These are phyloP conservation scores for Hydnomerulius pinastri DNA, from an alignment of 768 basidiomycete genomes.

Conservation along the genomic window DNA sequence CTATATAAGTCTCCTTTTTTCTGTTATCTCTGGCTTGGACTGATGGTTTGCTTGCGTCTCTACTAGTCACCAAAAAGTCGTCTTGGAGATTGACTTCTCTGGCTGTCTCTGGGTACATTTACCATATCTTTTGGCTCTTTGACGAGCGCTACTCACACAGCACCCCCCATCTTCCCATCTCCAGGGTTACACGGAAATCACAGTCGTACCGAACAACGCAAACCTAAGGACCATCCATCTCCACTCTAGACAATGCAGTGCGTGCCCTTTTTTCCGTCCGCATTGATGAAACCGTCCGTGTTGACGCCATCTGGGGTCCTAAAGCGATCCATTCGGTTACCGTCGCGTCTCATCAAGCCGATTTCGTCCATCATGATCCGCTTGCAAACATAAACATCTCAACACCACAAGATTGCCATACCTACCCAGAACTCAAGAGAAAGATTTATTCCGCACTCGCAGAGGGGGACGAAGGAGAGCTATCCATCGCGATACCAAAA, in stretches of 20 bases:
- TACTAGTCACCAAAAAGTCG: constrained; percentile 97
- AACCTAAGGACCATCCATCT: constrained; percentile 84
- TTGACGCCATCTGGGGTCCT: constrained; percentile 23
- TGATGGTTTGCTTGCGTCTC: constrained; percentile 54
- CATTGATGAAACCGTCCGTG: constrained; percentile 20
- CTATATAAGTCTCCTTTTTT: constrained; percentile 72
- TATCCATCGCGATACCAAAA: constrained; percentile 84
- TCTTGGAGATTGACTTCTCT: constrained; percentile 89
- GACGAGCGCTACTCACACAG: constrained; percentile 21
- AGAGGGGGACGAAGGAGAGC: constrained; percentile 92
- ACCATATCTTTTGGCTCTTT: constrained; percentile 23
- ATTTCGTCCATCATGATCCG: constrained; percentile 79
- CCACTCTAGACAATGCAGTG: constrained; percentile 87
- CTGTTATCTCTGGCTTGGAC: constrained; percentile 24
- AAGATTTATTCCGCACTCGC: constrained; percentile 87
- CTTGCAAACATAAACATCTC: constrained; percentile 65
- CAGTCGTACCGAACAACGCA: constrained; percentile 76
- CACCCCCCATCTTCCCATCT: constrained; percentile 8
- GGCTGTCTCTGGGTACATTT: constrained; percentile 78
- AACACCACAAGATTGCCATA: constrained; percentile 77
- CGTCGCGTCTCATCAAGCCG: constrained; percentile 69
- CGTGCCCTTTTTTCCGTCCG: constrained; percentile 30
- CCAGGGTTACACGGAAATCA: constrained; percentile 93
- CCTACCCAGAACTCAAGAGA: constrained; percentile 91
- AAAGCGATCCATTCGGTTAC: constrained; percentile 74